A percentile compares a stretch with the other conserved stretches of the same genome.
Evolutionary conservation across 208 protist genomes (phyloP).

Genomic region (Crithidia sp.): DNA sequence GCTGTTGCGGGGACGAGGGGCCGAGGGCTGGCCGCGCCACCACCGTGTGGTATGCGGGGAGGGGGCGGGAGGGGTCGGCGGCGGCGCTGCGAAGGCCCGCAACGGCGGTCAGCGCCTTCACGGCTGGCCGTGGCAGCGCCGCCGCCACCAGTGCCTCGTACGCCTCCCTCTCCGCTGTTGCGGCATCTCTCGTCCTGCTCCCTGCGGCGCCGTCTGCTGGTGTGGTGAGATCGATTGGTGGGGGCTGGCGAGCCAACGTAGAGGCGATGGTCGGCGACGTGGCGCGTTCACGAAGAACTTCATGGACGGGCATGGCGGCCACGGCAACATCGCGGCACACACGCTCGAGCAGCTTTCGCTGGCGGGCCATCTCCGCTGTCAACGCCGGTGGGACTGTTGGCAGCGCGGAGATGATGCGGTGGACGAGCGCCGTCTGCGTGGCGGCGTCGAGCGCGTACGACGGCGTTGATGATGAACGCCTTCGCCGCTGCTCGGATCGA

Average conservation of each 20-base stretch:
- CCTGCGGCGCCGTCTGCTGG: not conserved
- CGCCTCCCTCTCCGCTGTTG: not conserved
- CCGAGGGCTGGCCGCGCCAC: slow-evolving; percentile 19
- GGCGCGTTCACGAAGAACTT: not conserved
- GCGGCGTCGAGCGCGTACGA: slow-evolving; percentile 20
- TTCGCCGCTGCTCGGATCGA: not conserved
- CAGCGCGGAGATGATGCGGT: slow-evolving; percentile 28
- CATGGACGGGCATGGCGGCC: slow-evolving; percentile 13
- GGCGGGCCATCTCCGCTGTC: slow-evolving; percentile 48
- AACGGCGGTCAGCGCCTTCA: slow-evolving; percentile 11
- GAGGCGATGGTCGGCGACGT: not conserved
- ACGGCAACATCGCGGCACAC: slow-evolving; percentile 31
- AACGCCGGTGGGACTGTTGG: slow-evolving; percentile 48
- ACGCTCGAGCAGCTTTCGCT: slow-evolving; percentile 62
- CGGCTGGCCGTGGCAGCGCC: slow-evolving; percentile 27
- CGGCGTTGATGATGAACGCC: not conserved
- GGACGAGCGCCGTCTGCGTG: slow-evolving; percentile 29
- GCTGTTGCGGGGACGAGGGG: no score
- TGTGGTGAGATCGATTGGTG: slow-evolving; percentile 17
- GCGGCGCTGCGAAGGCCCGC: slow-evolving; percentile 25
- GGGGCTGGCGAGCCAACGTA: slow-evolving; percentile 17
- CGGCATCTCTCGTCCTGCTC: not conserved
- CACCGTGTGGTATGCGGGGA: slow-evolving; percentile 55
- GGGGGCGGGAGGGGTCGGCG: slow-evolving; percentile 24
- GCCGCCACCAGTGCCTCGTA: slow-evolving; percentile 5